Conservation (phyloP, 352 stramenopile genomes). For the Phytophthora multivora region DNA sequence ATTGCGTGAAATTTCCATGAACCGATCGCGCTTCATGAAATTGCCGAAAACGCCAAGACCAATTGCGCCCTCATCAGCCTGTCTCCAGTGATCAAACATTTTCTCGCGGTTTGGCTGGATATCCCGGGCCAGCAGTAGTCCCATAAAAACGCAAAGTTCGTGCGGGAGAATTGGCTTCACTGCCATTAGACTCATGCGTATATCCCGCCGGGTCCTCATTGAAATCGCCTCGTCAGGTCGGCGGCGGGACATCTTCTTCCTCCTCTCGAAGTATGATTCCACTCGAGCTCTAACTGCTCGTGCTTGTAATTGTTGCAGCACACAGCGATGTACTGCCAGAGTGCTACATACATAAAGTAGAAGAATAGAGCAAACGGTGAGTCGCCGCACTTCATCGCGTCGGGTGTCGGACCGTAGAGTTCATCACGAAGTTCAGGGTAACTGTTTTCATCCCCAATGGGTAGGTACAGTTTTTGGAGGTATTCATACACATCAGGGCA, state of each 20-base stretch:
- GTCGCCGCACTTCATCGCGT: constrained; percentile 7
- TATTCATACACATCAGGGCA: neutral
- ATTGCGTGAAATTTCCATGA: too few species aligned
- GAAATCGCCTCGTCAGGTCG: neutral
- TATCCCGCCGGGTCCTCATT: neutral
- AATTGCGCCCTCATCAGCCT: too few species aligned
- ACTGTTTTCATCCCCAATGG: neutral
- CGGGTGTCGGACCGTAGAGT: neutral
- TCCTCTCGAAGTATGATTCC: constrained; percentile 1
- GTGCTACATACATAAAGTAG: constrained; percentile 4
- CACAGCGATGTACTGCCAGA: constrained; percentile 9
- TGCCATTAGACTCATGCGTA: neutral
- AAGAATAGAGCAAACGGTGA: constrained; percentile 1
- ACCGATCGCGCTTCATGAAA: too few species aligned
- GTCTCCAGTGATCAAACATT: too few species aligned
- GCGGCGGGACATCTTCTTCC: neutral
- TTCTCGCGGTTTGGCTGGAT: too few species aligned
- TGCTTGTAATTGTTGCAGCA: constrained; percentile 7
- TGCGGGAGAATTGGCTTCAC: constrained; percentile 1
- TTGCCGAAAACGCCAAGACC: too few species aligned
- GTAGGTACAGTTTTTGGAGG: neutral
- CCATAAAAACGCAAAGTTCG: neutral
- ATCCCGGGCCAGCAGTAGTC: neutral
- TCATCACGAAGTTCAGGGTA: constrained; percentile 2
- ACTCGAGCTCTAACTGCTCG: neutral